Evolutionary conservation across 768 basidiomycete species (phyloP).

Genomic region (Heimioporus sp.): DNA sequence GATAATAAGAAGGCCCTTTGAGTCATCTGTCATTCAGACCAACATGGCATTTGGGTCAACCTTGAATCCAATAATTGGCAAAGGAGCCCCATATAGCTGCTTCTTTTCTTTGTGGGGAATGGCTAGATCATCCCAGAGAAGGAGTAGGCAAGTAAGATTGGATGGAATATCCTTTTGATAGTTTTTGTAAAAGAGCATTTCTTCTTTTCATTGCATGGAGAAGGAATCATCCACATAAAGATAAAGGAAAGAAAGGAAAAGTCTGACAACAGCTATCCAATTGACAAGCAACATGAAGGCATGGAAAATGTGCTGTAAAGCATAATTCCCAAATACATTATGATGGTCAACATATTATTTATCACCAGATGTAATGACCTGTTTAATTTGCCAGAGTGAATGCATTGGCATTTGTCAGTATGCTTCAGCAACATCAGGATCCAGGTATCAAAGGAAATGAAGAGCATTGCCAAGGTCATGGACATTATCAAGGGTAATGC

Average conservation of each 20-base stretch:
- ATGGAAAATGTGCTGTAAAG: constrained; percentile 24
- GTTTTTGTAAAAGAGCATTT: neutral
- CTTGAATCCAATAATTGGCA: constrained; percentile 34
- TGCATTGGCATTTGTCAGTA: constrained; percentile 38
- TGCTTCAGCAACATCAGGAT: constrained; percentile 29
- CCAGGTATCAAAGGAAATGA: too few relatives aligned
- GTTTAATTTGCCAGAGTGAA: constrained; percentile 41
- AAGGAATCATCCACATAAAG: constrained; percentile 32
- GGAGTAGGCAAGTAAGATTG: constrained; percentile 16
- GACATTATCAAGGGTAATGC: constrained; percentile 34
- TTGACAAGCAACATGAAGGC: constrained; percentile 32
- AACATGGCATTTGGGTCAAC: constrained; percentile 28
- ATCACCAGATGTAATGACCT: constrained; percentile 25
- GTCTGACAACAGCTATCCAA: constrained; percentile 25
- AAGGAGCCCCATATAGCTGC: neutral
- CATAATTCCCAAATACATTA: constrained; percentile 25
- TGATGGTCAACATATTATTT: constrained; percentile 18
- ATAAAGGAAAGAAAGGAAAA: constrained; percentile 9
- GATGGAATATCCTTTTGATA: neutral
- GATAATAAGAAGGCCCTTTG: constrained; percentile 12
- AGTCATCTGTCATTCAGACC: constrained; percentile 13
- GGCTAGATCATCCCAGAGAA: constrained; percentile 28
- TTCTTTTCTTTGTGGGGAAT: constrained; percentile 26
- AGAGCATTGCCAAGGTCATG: constrained; percentile 26
- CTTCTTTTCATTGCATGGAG: neutral